These are phyloP conservation scores for Apiosordaria backusii DNA, from an alignment of 495 filamentous ascomycete genomes.

Conservation along the genomic window DNA sequence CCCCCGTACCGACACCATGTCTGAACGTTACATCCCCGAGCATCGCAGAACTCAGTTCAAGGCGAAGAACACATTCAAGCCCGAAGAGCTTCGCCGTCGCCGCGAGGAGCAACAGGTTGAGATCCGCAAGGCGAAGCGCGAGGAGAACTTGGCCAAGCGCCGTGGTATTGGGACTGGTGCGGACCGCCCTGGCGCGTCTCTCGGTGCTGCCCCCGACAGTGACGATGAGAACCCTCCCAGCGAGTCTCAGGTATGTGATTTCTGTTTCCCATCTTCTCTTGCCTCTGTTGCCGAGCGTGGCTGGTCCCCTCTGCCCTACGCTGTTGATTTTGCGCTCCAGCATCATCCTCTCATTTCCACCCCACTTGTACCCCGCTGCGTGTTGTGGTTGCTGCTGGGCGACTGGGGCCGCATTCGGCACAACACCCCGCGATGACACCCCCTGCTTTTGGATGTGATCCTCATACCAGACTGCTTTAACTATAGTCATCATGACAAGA, in stretches of 20 bases:
- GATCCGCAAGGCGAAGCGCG: conserved; percentile 95
- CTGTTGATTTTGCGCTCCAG: conserved; percentile 11
- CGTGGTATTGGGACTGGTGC: conserved; percentile 79
- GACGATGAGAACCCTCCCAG: conserved; percentile 94
- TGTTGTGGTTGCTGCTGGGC: conserved; percentile 18
- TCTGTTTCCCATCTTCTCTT: conserved; percentile 1
- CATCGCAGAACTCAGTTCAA: conserved; percentile 99
- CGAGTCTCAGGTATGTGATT: conserved; percentile 89
- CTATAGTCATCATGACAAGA: background rate
- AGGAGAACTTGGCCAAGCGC: conserved; percentile 97
- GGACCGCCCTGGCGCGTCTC: conserved; percentile 78
- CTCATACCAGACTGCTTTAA: background rate
- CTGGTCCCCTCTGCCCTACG: conserved; percentile 2
- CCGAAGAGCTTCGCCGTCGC: conserved; percentile 95
- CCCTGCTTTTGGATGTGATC: background rate
- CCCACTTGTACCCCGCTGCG: conserved; percentile 31
- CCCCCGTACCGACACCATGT: conserved; percentile 61
- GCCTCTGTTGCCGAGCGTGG: background rate
- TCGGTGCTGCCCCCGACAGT: conserved; percentile 87
- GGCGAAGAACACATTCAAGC: conserved; percentile 96
- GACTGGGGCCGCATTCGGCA: conserved; percentile 19
- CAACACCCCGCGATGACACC: background rate
- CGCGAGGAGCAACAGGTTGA: conserved; percentile 99
- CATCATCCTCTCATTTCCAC: conserved; percentile 14
- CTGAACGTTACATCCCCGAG: conserved; percentile 98